Evolutionary conservation across 108 stramenopile genomes (phyloP), one percentile per base, ranked within the genome.

Genomic region (Skeletonema tropicum): DNA sequence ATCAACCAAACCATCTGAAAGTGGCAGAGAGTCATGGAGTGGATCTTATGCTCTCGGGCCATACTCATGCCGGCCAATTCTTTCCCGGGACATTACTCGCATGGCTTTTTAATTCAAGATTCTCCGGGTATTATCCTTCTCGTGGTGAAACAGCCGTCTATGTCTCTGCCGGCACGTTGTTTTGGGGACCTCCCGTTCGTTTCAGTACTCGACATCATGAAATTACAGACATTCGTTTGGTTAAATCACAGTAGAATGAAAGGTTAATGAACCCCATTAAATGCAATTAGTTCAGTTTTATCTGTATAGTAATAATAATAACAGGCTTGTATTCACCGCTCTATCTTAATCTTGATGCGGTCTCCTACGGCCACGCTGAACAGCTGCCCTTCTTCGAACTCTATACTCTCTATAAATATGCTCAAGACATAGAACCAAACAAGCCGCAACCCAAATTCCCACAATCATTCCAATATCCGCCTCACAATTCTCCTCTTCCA

Each of bases 401-500:
- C 92, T 85, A 21, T 81, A 80, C 30, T 76, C 76, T 57, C 81
- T 88, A 64, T 90, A 64, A 39, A 78, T n/a, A 67, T 62, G 86
- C 31, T 72, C 75, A 29, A 77, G 63, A 12, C 76, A 71, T 29
- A 88, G 75, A 41, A 83, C 62, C 14, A 59, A 66, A 32, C 66
- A 33, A 21, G 93, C 77, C 2, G 52, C 49, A 3, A 73, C 17
- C 64, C 82, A 89, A 3, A 88, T 32, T 4, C 41, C 66, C 31
- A 73, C 25, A 23, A 94, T 87, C 45, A 87, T 17, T n/a, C 68
- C 52, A 67, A 91, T 49, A 68, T 94, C 93, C 19, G 85, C 79
- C 3, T 82, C 83, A 80, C 93, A 94, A 45, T 75, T 73, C 41
- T 60, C 72, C 45, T 87, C 87, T 17, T 70, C 66, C 11, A 89